Base-by-base conservation (phyloP, 164 flowering plant genomes). In the Vitis vinifera region DNA sequence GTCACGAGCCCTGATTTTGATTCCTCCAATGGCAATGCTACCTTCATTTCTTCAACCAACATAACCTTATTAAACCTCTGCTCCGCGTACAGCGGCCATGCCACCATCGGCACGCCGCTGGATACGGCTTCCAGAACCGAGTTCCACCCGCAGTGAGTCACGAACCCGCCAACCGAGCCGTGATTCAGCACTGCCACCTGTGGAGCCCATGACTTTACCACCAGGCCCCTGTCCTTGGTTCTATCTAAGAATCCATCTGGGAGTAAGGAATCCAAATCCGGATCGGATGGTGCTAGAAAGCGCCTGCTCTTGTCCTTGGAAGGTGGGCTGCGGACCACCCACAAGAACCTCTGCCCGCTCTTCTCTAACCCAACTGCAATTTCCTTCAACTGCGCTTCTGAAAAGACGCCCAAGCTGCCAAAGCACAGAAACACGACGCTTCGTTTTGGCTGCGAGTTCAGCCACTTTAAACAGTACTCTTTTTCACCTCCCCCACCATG, bases 221-320 rank as follows among this genome's bases (percentile, higher is more conserved):
- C 70, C 4, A 65, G 9, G 7, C 78, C 78, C 62, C 71, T 53
- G 48, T 53, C 71, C 31, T 53, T 50, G 15, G 78, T 71, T 63
- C 78, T 27, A 5, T 71, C 68, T 68, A 71, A 51, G 44, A 75
- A 75, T 23, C 74, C 78, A 9, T 53, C 63, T 4, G 78, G 78
- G 13, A 75, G 71, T 13, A 75, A 7, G 6, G 50, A 16, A 10
- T 69, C 77, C 69, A 75, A 47, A 8, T 53, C 55, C 2, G 70
- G 67, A 5, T 69, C 72, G 7, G 56, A 29, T 15, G 61, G 62
- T 5, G 51, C 37, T 31, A 53, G 1, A 10, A 63, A 47, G 15
- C 49, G 51, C 16, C n/a, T 14, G 49, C 57, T 37, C 51, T 49
- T 16, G 29, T 68, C 69, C 44, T 69, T 51, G 9, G 65, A 29